These are phyloP conservation scores for Cicer bijugum DNA, from an alignment of 306 rosid species.

Conservation along the genomic window DNA sequence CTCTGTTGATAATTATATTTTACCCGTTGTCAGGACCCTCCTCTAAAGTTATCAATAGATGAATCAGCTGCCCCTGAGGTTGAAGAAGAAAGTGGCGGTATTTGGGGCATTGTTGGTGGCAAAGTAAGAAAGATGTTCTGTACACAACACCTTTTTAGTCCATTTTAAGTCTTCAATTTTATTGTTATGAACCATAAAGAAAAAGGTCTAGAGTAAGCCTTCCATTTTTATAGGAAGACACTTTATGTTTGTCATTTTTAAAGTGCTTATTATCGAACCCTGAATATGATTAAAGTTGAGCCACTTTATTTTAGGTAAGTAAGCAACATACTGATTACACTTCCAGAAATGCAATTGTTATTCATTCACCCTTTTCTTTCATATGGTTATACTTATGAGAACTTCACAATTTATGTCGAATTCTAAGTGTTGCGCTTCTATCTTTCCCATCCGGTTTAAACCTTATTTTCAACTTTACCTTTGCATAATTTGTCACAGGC, in stretches of 20 bases:
- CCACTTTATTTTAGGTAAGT: background rate
- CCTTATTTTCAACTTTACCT: constrained; percentile 43
- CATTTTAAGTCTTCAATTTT: constrained; percentile 14
- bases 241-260: constrained; percentile 18
- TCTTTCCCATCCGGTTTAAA: constrained; percentile 35
- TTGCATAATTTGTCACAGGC: constrained; percentile 64
- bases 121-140: constrained; percentile 66
- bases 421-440: constrained; percentile 9
- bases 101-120: constrained; percentile 95
- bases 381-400: constrained; percentile 25
- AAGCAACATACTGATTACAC: background rate
- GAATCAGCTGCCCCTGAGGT: constrained; percentile 75
- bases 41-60: constrained; percentile 79
- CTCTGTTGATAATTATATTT: constrained; percentile 41
- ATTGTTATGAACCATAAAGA: constrained; percentile 22
- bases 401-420: constrained; percentile 5
- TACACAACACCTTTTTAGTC: constrained; percentile 26
- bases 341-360: constrained; percentile 5
- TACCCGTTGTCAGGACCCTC: constrained; percentile 67
- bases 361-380: constrained; percentile 7
- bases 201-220: constrained; percentile 11
- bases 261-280: constrained; percentile 12
- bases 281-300: constrained; percentile 18
- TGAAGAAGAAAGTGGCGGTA: constrained; percentile 76
- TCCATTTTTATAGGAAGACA: constrained; percentile 25